These are phyloP conservation scores for Syncephalis fuscata DNA, from an alignment of 371 early-diverging fungal genomes.

Conservation along the genomic window DNA sequence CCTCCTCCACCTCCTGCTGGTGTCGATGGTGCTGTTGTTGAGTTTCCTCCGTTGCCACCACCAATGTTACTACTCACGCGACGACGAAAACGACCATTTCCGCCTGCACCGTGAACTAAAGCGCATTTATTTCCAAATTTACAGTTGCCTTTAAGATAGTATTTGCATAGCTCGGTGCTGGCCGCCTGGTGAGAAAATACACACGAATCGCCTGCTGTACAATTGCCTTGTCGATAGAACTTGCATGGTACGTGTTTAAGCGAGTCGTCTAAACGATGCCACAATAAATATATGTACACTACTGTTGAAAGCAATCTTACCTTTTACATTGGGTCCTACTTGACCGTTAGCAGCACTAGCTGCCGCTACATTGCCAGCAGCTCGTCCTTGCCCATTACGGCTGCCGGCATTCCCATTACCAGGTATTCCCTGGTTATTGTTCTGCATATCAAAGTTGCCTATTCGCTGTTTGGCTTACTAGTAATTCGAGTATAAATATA, in stretches of 20 bases:
- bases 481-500: too few relatives aligned
- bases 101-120: constrained; percentile 27
- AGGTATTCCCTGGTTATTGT: too few relatives aligned
- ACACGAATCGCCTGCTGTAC: constrained; percentile 61
- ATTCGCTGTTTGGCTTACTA: too few relatives aligned
- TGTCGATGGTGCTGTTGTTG: constrained; percentile 7
- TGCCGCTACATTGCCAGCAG: too few relatives aligned
- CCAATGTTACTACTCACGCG: background rate
- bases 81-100: constrained; percentile 11
- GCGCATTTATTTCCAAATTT: constrained; percentile 68
- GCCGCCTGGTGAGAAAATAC: constrained; percentile 39
- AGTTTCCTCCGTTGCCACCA: constrained; percentile 3
- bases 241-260: constrained; percentile 58
- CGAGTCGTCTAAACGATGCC: too few relatives aligned
- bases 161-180: constrained; percentile 49
- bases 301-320: too few relatives aligned
- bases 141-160: constrained; percentile 63
- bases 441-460: too few relatives aligned
- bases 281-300: too few relatives aligned
- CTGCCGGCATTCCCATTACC: too few relatives aligned
- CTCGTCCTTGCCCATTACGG: too few relatives aligned
- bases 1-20: background rate
- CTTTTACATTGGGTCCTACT: too few relatives aligned
- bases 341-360: too few relatives aligned
- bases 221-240: constrained; percentile 59